These are phyloP conservation scores for Leucogyrophana mollusca DNA, from an alignment of 768 basidiomycete genomes.

Conservation along the genomic window DNA sequence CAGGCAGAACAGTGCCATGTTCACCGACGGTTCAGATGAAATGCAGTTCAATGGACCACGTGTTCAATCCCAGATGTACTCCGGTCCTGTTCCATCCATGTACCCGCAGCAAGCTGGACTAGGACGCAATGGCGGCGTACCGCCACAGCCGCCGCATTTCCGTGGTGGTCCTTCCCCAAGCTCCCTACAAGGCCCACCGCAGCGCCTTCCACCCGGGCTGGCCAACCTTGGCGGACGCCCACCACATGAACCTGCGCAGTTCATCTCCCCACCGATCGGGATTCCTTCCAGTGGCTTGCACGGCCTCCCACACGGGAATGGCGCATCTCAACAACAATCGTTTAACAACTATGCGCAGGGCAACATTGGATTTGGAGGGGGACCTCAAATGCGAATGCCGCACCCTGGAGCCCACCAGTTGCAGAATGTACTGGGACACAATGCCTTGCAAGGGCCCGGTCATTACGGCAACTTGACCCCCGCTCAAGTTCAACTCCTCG, in stretches of 20 bases:
- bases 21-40: constrained; percentile 58
- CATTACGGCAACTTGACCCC: constrained; percentile 55
- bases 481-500: constrained; percentile 44
- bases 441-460: constrained; percentile 51
- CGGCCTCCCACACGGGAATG: constrained; percentile 44
- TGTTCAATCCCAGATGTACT: constrained; percentile 56
- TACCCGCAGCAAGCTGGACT: constrained; percentile 51
- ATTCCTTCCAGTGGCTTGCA: constrained; percentile 48
- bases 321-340: constrained; percentile 41
- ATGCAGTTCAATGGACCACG: constrained; percentile 63
- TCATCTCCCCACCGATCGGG: constrained; percentile 41
- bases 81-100: constrained; percentile 44
- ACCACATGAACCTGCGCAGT: constrained; percentile 75
- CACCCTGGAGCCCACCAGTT: constrained; percentile 46
- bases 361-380: constrained; percentile 42
- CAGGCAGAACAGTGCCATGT: constrained; percentile 53
- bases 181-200: constrained; percentile 43
- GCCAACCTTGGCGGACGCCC: constrained; percentile 82
- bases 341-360: constrained; percentile 56
- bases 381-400: constrained; percentile 48
- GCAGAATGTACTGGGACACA: constrained; percentile 44
- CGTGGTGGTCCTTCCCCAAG: constrained; percentile 72
- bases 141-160: constrained; percentile 61
- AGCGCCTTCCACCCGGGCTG: constrained; percentile 75
- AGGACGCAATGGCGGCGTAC: constrained; percentile 51